phyloP scores from a whole-genome alignment of 2,329 filamentous ascomycete genomes.

The Arthrobotrys entomopaga region DNA sequence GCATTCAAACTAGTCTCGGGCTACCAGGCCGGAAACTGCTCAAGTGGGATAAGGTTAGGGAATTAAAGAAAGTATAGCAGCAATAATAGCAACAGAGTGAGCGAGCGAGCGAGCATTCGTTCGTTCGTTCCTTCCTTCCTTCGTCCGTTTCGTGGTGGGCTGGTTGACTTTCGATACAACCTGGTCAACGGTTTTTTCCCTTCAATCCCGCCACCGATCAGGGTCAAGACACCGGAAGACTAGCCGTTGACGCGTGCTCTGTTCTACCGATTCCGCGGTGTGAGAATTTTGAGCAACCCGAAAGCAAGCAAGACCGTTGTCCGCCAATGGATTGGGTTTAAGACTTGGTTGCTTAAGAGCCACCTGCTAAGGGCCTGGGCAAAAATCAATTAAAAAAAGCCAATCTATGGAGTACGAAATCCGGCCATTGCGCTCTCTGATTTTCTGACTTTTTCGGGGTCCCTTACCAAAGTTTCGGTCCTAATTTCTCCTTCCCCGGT shows the following conservation, averaged over 20 bases:
- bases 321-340: conserved; percentile 43
- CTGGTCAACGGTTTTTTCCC: conserved; percentile 52
- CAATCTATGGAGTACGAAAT: conserved; percentile 43
- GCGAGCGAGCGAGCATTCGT: conserved; percentile 16
- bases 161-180: conserved; percentile 34
- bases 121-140: too few species aligned
- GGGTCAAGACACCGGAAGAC: conserved; percentile 54
- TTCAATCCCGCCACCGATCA: conserved; percentile 52
- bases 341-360: conserved; percentile 24
- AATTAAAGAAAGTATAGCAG: not conserved
- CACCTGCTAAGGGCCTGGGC: conserved; percentile 40
- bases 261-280: conserved; percentile 55
- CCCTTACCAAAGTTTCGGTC: conserved; percentile 50
- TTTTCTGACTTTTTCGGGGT: not conserved
- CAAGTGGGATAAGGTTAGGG: conserved; percentile 46
- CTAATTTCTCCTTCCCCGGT: conserved; percentile 52
- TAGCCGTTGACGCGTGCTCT: conserved; percentile 56
- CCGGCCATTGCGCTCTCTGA: conserved; percentile 39
- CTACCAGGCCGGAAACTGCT: conserved; percentile 41
- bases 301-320: conserved; percentile 39
- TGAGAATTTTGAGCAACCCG: conserved; percentile 34
- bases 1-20: conserved; percentile 21
- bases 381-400: conserved; percentile 46
- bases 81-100: not conserved
- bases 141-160: too few species aligned